Percentiles rank a stretch among this genome's conserved stretches.
Conservation (phyloP, 2,329 filamentous ascomycete species). For the Botryotinia narcissicola region DNA sequence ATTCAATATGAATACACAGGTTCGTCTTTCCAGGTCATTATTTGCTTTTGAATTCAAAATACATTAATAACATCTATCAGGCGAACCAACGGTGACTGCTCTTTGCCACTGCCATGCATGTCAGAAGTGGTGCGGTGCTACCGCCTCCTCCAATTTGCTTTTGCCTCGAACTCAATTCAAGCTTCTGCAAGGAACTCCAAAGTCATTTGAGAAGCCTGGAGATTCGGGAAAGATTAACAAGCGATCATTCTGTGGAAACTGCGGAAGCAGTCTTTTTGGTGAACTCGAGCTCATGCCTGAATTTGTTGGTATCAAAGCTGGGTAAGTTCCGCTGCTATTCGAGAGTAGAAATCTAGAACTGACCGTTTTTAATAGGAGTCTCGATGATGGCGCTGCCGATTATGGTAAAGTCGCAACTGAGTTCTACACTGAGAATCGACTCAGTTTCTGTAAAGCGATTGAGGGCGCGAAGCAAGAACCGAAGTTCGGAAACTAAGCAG, state of each 20-base stretch:
- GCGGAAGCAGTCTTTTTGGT: conserved; percentile 52
- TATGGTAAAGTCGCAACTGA: conserved; percentile 48
- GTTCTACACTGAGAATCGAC: conserved; percentile 52
- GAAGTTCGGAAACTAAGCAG: conserved; percentile 17
- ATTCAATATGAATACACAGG: neutral
- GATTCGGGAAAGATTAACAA: conserved; percentile 53
- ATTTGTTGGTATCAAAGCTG: conserved; percentile 50
- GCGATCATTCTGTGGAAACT: conserved; percentile 54
- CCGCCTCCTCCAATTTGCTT: conserved; percentile 52
- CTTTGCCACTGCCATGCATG: conserved; percentile 55
- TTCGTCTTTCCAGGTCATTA: neutral
- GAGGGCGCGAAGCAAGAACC: conserved; percentile 50
- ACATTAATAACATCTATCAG: conserved; percentile 32
- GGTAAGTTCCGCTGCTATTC: conserved; percentile 31
- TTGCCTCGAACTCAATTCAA: conserved; percentile 48
- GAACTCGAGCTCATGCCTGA: conserved; percentile 54
- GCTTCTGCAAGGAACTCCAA: conserved; percentile 50
- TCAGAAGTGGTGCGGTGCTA: conserved; percentile 53
- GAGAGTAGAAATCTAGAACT: neutral
- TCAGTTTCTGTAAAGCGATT: conserved; percentile 44
- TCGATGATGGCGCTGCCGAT: conserved; percentile 46
- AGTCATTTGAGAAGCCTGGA: conserved; percentile 47
- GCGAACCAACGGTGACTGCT: conserved; percentile 44
- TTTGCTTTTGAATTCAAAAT: neutral
- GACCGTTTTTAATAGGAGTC: neutral